phyloP scores from a whole-genome alignment of 140 eudicot genomes.

The Cichorium intybus region DNA sequence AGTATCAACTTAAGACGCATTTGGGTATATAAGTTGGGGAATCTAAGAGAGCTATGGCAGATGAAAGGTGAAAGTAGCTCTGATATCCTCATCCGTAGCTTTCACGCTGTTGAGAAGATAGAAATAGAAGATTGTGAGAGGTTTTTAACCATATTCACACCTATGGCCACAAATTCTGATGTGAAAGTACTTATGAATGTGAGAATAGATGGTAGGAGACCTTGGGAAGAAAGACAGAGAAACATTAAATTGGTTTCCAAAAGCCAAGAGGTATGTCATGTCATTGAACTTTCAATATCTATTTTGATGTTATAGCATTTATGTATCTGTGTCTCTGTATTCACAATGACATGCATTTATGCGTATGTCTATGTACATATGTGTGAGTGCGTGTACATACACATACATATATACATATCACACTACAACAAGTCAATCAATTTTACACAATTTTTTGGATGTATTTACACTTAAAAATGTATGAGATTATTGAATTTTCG shows the following conservation, averaged over 20 bases:
- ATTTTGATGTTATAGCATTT: background rate
- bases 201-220: too few species aligned
- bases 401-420: too few species aligned
- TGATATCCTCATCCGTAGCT: background rate
- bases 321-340: too few species aligned
- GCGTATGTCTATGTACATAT: too few species aligned
- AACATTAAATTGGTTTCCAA: background rate
- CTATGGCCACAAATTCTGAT: background rate
- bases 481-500: too few species aligned
- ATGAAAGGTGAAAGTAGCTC: slow-evolving; percentile 2
- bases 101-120: background rate
- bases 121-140: background rate
- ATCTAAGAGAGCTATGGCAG: slow-evolving; percentile 16
- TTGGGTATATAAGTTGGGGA: background rate
- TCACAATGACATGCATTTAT: too few species aligned
- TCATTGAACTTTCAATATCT: too few species aligned
- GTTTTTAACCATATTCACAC: slow-evolving; percentile 13
- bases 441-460: too few species aligned
- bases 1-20: slow-evolving; percentile 7
- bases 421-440: too few species aligned
- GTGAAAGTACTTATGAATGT: too few species aligned
- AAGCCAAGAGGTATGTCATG: background rate
- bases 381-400: too few species aligned
- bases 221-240: rapidly evolving
- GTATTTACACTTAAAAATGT: too few species aligned